A percentile compares a stretch with the other conserved stretches of the same genome.
phyloP scores from a whole-genome alignment of 2,329 filamentous ascomycete genomes.

The Aurifilum marmelostoma region DNA sequence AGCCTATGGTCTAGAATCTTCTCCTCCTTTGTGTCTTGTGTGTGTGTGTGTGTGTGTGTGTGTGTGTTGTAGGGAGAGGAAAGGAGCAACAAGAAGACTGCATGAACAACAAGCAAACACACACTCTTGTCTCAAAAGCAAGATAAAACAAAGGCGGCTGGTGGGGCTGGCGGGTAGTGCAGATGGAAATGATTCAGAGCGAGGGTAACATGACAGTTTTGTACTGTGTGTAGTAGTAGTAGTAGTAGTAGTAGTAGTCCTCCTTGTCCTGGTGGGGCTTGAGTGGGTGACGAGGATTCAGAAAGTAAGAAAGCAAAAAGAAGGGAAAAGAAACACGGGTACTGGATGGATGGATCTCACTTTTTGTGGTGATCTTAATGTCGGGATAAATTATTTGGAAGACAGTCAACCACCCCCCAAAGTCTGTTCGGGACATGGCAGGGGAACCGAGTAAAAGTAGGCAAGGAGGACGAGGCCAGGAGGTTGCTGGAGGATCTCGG shows the following conservation, averaged over 20 bases:
- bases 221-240: neutral
- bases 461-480: neutral
- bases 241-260: neutral
- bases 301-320: no score
- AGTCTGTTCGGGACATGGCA: neutral
- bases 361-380: slow-evolving; percentile 1
- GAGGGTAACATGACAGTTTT: neutral
- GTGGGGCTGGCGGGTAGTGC: neutral
- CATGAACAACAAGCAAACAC: neutral
- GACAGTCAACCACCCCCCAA: neutral
- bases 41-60: neutral
- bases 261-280: neutral
- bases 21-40: neutral
- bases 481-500: neutral
- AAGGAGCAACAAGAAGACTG: neutral
- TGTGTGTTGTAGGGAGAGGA: neutral
- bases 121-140: neutral
- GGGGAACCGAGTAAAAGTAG: neutral
- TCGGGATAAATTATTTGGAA: neutral
- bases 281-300: no score
- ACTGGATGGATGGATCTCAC: neutral
- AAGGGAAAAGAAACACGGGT: neutral
- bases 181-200: neutral
- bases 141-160: neutral
- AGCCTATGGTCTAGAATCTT: neutral